Conservation (phyloP, 345 rosid species). For the Bruguiera sexangula region DNA sequence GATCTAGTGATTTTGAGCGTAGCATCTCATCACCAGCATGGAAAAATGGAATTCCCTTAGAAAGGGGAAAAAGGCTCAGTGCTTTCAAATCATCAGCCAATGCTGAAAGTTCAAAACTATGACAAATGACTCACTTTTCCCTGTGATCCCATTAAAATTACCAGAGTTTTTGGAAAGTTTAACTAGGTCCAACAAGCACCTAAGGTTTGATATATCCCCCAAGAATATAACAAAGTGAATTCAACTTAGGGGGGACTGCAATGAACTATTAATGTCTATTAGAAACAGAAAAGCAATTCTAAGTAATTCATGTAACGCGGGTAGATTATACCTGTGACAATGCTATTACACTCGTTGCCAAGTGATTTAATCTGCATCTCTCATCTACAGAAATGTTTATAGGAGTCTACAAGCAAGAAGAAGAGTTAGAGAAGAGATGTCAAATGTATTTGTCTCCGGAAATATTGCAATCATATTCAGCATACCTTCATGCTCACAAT, state of each 20-base stretch:
- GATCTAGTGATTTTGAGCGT: conserved; percentile 94
- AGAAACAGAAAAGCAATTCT: neutral
- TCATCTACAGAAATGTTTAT: conserved; percentile 65
- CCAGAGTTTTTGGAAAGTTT: no score
- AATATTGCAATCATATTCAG: conserved; percentile 4
- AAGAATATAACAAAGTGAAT: neutral
- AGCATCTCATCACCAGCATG: conserved; percentile 92
- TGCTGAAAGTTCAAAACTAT: neutral
- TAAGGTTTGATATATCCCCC: neutral
- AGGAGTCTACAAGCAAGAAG: conserved; percentile 56
- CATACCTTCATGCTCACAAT: conserved; percentile 78
- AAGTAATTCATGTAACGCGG: neutral
- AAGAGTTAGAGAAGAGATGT: conserved; percentile 17
- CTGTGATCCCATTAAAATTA: no score
- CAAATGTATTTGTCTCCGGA: neutral
- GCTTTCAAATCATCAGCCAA: conserved; percentile 1
- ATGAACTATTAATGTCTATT: neutral
- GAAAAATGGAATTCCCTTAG: conserved; percentile 88
- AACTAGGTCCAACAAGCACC: no score
- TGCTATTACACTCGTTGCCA: conserved; percentile 78
- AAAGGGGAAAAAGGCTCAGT: conserved; percentile 7
- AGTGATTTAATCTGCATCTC: conserved; percentile 84
- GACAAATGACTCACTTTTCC: no score
- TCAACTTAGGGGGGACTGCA: neutral
- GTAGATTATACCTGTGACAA: conserved; percentile 63